These are phyloP conservation scores for Capsella bursapastoris DNA, from an alignment of 345 rosid genomes.

Conservation along the genomic window DNA sequence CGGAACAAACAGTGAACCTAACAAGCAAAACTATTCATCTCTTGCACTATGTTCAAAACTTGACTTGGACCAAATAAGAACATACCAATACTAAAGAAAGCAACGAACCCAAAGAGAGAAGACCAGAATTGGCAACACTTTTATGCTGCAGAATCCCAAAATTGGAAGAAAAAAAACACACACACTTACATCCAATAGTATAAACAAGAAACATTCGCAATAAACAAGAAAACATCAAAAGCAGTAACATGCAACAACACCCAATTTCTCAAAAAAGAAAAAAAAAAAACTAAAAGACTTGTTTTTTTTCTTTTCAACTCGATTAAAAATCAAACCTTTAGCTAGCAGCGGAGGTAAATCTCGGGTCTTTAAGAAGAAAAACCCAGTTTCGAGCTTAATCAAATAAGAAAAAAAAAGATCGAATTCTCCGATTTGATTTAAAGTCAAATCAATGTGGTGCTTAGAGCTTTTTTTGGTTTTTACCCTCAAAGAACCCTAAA, in stretches of 20 bases:
- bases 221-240: conserved; percentile 12
- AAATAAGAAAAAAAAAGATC: background rate
- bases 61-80: too few relatives aligned
- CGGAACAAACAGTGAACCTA: too few relatives aligned
- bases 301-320: background rate
- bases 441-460: conserved; percentile 14
- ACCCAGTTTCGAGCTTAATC: conserved; percentile 1
- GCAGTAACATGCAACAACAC: conserved; percentile 34
- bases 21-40: too few relatives aligned
- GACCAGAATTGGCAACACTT: conserved; percentile 8
- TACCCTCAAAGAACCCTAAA: conserved; percentile 40
- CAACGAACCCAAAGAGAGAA: background rate
- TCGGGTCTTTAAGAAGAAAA: background rate
- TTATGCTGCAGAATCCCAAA: conserved; percentile 21
- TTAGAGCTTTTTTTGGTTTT: conserved; percentile 6
- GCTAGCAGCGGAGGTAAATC: conserved; percentile 2
- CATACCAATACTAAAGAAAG: background rate
- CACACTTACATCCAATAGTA: background rate
- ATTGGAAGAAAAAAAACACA: conserved; percentile 3
- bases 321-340: conserved; percentile 28
- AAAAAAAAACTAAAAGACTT: background rate
- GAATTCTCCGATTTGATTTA: conserved; percentile 23
- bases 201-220: conserved; percentile 19
- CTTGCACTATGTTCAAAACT: too few relatives aligned
- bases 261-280: background rate